Evolutionary conservation across 768 basidiomycete genomes (phyloP).

Genomic region (Trametes sanguinea): DNA sequence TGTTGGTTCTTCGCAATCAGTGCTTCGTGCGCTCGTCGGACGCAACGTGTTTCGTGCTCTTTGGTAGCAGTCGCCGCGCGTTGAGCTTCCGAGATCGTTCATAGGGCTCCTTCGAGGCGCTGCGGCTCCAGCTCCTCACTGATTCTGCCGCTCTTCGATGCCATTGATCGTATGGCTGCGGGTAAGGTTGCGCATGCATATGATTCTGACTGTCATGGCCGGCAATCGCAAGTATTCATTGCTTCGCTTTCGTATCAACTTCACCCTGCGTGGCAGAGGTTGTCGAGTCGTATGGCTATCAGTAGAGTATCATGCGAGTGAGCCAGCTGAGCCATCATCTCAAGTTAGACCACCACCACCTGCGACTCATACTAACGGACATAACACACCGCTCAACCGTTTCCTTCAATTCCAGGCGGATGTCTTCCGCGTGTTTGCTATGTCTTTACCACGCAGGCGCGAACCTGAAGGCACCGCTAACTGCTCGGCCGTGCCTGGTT

Average conservation of each 20-base stretch:
- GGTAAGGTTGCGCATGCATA: slow-evolving; percentile 3
- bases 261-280: too few relatives aligned
- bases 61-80: not conserved
- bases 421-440: not conserved
- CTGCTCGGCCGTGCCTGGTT: slow-evolving; percentile 4
- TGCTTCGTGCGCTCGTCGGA: slow-evolving; percentile 19
- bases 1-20: not conserved
- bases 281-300: too few relatives aligned
- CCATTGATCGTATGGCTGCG: slow-evolving; percentile 4
- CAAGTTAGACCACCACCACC: too few relatives aligned
- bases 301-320: not conserved
- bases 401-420: not conserved
- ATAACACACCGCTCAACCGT: not conserved
- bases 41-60: slow-evolving; percentile 1
- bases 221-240: too few relatives aligned
- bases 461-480: not conserved
- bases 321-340: too few relatives aligned
- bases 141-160: not conserved
- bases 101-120: not conserved
- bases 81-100: not conserved
- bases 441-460: not conserved
- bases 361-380: not conserved
- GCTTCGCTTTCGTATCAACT: too few relatives aligned
- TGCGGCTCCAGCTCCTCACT: not conserved
- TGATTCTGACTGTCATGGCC: not conserved